These are phyloP conservation scores for Didymella pinodella DNA, from an alignment of 2,329 filamentous ascomycete species.

Conservation along the genomic window DNA sequence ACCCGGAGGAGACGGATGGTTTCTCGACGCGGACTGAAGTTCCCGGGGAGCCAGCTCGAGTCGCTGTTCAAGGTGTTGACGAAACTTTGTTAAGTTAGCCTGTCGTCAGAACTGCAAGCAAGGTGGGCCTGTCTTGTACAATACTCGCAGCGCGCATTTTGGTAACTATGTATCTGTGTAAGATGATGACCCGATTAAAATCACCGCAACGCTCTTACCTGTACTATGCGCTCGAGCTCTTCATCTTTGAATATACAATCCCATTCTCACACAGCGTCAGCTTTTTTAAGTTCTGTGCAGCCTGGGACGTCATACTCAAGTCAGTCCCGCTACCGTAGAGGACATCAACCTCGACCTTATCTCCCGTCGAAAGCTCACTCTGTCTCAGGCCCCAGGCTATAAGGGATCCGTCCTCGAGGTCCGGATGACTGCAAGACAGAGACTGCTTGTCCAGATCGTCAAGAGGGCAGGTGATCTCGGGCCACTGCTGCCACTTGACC, in stretches of 20 bases:
- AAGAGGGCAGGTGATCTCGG: neutral
- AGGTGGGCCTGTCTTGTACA: too few relatives aligned
- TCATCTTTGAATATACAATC: too few relatives aligned
- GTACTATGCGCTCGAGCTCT: too few relatives aligned
- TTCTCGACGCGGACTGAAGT: neutral
- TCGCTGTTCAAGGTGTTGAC: slow-evolving; percentile 4
- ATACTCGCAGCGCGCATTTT: too few relatives aligned
- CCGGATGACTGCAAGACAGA: neutral
- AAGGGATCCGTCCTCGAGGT: slow-evolving; percentile 4
- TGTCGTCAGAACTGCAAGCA: too few relatives aligned
- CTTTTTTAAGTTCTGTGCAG: too few relatives aligned
- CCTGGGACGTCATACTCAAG: neutral
- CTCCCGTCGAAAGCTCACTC: neutral
- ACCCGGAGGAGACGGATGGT: neutral
- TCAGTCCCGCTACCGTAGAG: slow-evolving; percentile 3
- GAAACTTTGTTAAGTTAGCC: neutral
- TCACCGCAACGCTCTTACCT: too few relatives aligned
- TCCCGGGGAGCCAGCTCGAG: neutral
- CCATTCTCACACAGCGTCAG: too few relatives aligned
- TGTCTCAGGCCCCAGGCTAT: slow-evolving; percentile 5
- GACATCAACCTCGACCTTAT: neutral
- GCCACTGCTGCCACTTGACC: slow-evolving; percentile 11
- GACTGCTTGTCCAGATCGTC: neutral
- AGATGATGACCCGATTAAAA: too few relatives aligned
- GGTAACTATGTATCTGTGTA: too few relatives aligned